phyloP scores from a whole-genome alignment of 2,329 filamentous ascomycete genomes.

The Aspergillus versicolor region DNA sequence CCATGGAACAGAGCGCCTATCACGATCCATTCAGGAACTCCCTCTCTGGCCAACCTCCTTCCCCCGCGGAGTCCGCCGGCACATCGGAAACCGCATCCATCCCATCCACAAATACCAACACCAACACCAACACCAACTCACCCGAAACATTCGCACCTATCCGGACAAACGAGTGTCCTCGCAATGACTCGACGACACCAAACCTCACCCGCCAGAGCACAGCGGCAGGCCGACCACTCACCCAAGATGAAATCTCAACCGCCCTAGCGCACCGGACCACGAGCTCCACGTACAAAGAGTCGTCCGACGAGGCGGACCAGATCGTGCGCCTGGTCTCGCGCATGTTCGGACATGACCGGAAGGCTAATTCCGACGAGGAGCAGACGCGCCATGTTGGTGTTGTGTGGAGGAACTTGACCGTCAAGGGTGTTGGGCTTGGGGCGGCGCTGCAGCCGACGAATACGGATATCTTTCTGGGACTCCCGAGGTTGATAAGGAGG shows the following conservation, averaged over 20 bases:
- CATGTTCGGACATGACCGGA: constrained; percentile 67
- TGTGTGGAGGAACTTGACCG: constrained; percentile 67
- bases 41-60: no score
- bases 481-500: constrained; percentile 49
- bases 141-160: constrained; percentile 4
- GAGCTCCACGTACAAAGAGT: constrained; percentile 20
- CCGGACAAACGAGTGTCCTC: constrained; percentile 9
- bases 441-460: constrained; percentile 60
- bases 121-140: no score
- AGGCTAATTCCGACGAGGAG: constrained; percentile 66
- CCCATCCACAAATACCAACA: no score
- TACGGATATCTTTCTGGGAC: constrained; percentile 54
- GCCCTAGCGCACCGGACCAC: constrained; percentile 29
- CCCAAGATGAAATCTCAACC: constrained; percentile 14
- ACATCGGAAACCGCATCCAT: no score
- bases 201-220: neutral
- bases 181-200: neutral
- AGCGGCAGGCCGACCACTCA: constrained; percentile 13
- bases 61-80: no score
- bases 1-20: no score
- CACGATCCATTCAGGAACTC: no score
- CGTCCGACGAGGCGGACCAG: constrained; percentile 31
- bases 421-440: constrained; percentile 68
- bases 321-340: constrained; percentile 59
- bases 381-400: constrained; percentile 69